Base-by-base conservation (phyloP, 1,139 yeast species). In the Tardiomyces depauwii region DNA sequence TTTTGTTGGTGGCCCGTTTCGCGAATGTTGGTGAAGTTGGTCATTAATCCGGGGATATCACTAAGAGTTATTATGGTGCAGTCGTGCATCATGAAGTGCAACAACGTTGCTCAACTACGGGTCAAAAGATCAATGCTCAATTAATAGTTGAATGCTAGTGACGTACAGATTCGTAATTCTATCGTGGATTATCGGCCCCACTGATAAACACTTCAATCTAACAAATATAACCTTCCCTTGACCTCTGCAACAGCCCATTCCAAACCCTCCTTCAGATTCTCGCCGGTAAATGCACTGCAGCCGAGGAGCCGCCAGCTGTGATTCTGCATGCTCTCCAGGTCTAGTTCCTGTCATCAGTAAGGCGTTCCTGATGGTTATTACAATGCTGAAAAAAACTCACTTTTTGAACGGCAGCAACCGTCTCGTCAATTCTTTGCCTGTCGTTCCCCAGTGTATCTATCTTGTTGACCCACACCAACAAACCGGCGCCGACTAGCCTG, bases 401-500 rank as follows among this genome's bases (percentile, higher is more conserved):
- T 3, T 14, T 12, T 30, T 30, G 36, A 14, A 30, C 36, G 3
- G 36, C 36, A 30, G 10, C 5, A 14, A 30, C 36, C 5, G 36
- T 30, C 10, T 30, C 36, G 10, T 13, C 16, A 10, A 30, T 30
- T 4, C 36, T 5, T 6, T 10, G 19, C 39, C 21, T 4, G 39
- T 36, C 33, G 12, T 19, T 23, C 47, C 72, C 73, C 13, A 65
- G 72, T 0, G 55, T 52, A 42, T 64, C 64, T 47, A 62, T 52
- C 49, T 87, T 87, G 63, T 70, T 53, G 58, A 70, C 52, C 47
- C 65, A 42, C 45, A 70, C 38, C 52, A 72, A 44, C 55, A 72
- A 66, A 25, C 77, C 78, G 2, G 85, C 76, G 0, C 94, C 94
- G 3, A 73, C 67, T 30, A 89, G 66, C 42, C 84, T 70, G 52